Evolutionary conservation across 257 asterid species (phyloP), one percentile per base, ranked within the genome.

Genomic region (Fraxinus pennsylvanica): DNA sequence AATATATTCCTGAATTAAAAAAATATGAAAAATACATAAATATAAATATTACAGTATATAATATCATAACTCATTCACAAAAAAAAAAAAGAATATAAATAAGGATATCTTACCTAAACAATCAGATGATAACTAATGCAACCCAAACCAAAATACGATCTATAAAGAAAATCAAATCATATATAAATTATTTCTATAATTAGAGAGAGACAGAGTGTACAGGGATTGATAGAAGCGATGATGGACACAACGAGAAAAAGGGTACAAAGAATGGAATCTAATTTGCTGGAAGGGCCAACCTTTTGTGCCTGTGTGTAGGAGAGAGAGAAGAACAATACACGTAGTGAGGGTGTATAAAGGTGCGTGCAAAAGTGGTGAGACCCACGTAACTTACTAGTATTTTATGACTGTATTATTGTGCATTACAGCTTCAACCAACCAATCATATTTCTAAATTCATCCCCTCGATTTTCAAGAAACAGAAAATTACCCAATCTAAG

Each of bases 251-350:
- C 38, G 9, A 76, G 36, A 76, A 65, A 63, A 76, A 13, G 39
- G 33, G 74, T 32, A 36, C 72, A 80, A 68, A 77, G 27, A 83
- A 39, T 67, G 85, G 90, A 86, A 82, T 86, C 90, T 79, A 91
- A 87, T 77, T 87, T 79, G 85, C 67, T 77, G 83, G 78, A 77
- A 79, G 76, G 87, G 84, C 81, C 79, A 83, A 85, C 89, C 87
- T 67, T 25, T 61, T 75, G 71, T 41, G 73, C 63, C 5, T 38
- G 36, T 57, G 70, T 33, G 41, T 71, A 3, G 41, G 61, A 33
- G 54, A 77, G 74, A 47, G 70, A 29, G 54, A 59, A 25, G 47
- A 63, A 19, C 39, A 74, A 32, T 43, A 57, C 81, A 68, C 82
- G 70, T 39, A 38, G 61, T 38, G 76, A 73, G 52, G 80, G 81